phyloP scores from a whole-genome alignment of 2,329 filamentous ascomycete genomes.

The Aureobasidium subglaciale region DNA sequence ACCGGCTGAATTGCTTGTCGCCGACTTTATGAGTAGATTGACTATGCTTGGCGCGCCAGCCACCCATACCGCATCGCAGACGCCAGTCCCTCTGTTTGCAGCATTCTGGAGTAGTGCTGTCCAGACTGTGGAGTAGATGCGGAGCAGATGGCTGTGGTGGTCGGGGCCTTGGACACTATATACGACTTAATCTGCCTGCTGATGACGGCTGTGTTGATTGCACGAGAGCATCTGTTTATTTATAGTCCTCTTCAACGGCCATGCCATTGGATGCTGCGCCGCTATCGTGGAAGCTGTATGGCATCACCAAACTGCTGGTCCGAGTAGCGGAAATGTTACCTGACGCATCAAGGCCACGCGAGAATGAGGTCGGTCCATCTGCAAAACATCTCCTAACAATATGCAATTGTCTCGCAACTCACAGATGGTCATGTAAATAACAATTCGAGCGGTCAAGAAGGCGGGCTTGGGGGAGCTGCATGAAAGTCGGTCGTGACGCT shows the following conservation, averaged over 20 bases:
- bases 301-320: background rate
- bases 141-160: background rate
- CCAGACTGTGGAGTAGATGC: constrained; percentile 5
- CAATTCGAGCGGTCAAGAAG: background rate
- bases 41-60: background rate
- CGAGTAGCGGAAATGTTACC: background rate
- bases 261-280: background rate
- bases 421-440: background rate
- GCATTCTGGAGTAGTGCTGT: background rate
- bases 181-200: background rate
- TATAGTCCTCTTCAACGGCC: constrained; percentile 1
- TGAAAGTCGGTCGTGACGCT: background rate
- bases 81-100: background rate
- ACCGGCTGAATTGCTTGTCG: background rate
- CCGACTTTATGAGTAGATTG: background rate
- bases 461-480: background rate
- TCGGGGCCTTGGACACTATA: background rate
- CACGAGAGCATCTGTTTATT: constrained; percentile 10
- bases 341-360: background rate
- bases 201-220: background rate
- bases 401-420: background rate
- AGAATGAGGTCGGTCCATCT: background rate
- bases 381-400: too few relatives aligned
- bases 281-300: background rate
- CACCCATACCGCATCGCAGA: background rate